These are phyloP conservation scores for Haplosporangium sp. DNA, from an alignment of 371 early-diverging fungal genomes.

Conservation along the genomic window DNA sequence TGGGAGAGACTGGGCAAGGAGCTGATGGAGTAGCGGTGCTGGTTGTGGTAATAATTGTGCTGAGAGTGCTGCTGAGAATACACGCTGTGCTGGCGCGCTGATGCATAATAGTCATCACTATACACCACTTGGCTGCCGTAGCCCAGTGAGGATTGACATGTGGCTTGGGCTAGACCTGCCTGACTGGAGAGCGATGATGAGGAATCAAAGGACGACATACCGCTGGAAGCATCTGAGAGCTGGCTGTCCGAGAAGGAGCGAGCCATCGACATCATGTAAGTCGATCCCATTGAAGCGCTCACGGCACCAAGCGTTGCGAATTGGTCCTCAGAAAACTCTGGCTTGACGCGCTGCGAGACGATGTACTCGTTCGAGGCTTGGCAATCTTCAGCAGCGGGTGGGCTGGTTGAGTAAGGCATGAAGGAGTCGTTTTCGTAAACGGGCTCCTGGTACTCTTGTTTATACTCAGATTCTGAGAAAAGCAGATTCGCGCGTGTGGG, in stretches of 20 bases:
- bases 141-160: constrained; percentile 30
- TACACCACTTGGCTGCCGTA: constrained; percentile 43
- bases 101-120: constrained; percentile 40
- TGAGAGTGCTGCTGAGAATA: constrained; percentile 50
- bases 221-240: constrained; percentile 33
- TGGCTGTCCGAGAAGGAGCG: constrained; percentile 45
- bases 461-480: constrained; percentile 33
- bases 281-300: constrained; percentile 7
- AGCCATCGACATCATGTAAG: constrained; percentile 44
- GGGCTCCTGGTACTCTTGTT: constrained; percentile 33
- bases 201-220: constrained; percentile 16
- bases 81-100: constrained; percentile 45
- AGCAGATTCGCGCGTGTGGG: constrained; percentile 48
- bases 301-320: constrained; percentile 10
- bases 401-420: constrained; percentile 24
- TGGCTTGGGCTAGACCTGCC: constrained; percentile 38
- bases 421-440: constrained; percentile 31
- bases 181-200: constrained; percentile 25
- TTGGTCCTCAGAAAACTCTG: constrained; percentile 18
- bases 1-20: constrained; percentile 33
- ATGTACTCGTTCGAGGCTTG: constrained; percentile 17
- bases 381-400: constrained; percentile 27
- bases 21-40: constrained; percentile 44
- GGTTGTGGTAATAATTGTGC: constrained; percentile 26
- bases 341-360: constrained; percentile 33